A percentile compares a stretch with the other conserved stretches of the same genome.
Evolutionary conservation across 2,329 filamentous ascomycete species (phyloP).

Genomic region (Colletotrichum endophyticum): DNA sequence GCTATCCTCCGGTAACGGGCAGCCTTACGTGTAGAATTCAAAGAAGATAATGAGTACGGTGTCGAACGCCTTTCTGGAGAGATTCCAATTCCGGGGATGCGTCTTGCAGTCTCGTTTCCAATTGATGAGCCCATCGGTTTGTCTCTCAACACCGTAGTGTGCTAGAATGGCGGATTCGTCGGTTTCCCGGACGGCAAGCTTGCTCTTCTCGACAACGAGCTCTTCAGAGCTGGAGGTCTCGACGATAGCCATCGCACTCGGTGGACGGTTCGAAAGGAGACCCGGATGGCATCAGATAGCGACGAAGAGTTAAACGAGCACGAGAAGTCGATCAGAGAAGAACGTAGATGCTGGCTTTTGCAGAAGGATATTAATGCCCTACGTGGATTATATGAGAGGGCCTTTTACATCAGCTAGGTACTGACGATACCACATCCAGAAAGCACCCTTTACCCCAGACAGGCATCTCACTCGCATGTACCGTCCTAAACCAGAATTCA

Average conservation of each 20-base stretch:
- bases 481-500: background rate
- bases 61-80: constrained; percentile 22
- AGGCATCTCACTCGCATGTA: background rate
- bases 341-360: background rate
- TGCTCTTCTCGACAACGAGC: background rate
- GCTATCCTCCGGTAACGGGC: background rate
- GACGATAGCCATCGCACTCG: background rate
- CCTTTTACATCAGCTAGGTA: background rate
- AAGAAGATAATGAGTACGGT: constrained; percentile 24
- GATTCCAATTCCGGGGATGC: constrained; percentile 24
- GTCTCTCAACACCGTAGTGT: constrained; percentile 5
- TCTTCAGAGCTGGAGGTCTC: background rate
- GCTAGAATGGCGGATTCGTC: background rate
- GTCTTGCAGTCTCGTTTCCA: constrained; percentile 1
- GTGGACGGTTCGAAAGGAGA: background rate
- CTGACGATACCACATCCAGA: background rate
- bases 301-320: background rate
- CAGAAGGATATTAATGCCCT: background rate
- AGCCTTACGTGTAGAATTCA: constrained; percentile 26
- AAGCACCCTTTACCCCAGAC: background rate
- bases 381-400: background rate
- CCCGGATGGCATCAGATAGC: background rate
- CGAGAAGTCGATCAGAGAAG: background rate
- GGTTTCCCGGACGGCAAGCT: background rate
- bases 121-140: constrained; percentile 3